Evolutionary conservation across 2,329 filamentous ascomycete genomes (phyloP).

Genomic region (Fusarium nurragi): DNA sequence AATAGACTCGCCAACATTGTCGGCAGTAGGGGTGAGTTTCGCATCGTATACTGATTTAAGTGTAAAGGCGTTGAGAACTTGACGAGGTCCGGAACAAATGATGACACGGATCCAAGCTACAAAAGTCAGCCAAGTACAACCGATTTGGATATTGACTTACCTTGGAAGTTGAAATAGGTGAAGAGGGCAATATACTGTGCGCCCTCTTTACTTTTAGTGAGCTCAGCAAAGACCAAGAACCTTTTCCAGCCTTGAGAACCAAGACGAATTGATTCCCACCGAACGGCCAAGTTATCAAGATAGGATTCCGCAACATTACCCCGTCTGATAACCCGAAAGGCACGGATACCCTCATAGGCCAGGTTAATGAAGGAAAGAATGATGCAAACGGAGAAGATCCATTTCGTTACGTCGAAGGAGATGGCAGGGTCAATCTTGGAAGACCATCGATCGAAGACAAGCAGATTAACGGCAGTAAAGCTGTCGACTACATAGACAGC

Average conservation of each 20-base stretch:
- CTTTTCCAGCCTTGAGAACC: slow-evolving; percentile 82
- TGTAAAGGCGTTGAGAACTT: slow-evolving; percentile 89
- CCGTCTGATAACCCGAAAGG: slow-evolving; percentile 81
- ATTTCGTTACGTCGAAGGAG: slow-evolving; percentile 81
- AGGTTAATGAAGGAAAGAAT: slow-evolving; percentile 88
- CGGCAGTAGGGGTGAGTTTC: slow-evolving; percentile 68
- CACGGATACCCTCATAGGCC: slow-evolving; percentile 80
- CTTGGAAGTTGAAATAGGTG: slow-evolving; percentile 81
- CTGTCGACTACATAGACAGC: slow-evolving; percentile 90
- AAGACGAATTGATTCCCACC: slow-evolving; percentile 82
- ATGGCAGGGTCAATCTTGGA: slow-evolving; percentile 83
- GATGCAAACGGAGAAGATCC: slow-evolving; percentile 95
- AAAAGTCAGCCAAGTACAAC: slow-evolving; percentile 21
- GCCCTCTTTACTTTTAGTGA: slow-evolving; percentile 92
- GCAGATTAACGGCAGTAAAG: slow-evolving; percentile 90
- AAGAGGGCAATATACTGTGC: slow-evolving; percentile 91
- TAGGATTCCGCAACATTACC: slow-evolving; percentile 92
- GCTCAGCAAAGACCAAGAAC: slow-evolving; percentile 89
- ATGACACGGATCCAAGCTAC: slow-evolving; percentile 87
- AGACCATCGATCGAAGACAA: slow-evolving; percentile 90
- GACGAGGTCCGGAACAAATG: slow-evolving; percentile 90
- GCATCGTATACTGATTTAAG: slow-evolving; percentile 84
- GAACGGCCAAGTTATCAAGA: slow-evolving; percentile 85
- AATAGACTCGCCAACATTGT: slow-evolving; percentile 69
- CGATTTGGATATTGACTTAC: slow-evolving; percentile 51